phyloP scores from a whole-genome alignment of 2,329 filamentous ascomycete species.

The Torrubiella hemipterigena region DNA sequence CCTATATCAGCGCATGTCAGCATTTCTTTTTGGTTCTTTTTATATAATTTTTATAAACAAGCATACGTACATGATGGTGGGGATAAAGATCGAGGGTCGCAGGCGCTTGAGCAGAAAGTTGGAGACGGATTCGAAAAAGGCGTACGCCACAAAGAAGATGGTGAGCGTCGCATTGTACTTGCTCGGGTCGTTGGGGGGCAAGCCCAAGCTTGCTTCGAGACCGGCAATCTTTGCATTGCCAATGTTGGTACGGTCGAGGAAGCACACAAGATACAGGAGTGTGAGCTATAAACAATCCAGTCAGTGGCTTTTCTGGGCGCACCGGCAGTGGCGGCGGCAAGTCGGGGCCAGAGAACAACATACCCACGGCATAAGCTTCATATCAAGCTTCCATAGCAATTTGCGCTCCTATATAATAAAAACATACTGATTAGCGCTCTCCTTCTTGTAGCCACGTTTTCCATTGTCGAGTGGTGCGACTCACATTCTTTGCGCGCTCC shows the following conservation, averaged over 20 bases:
- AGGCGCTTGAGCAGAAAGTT: conserved; percentile 71
- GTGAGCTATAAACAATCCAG: conserved; percentile 47
- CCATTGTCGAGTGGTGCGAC: conserved; percentile 12
- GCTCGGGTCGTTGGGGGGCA: conserved; percentile 33
- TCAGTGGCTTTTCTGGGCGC: too few species aligned
- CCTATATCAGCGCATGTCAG: conserved; percentile 19
- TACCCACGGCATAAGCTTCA: conserved; percentile 48
- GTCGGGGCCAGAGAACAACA: conserved; percentile 6
- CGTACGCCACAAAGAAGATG: conserved; percentile 81
- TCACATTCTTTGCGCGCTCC: conserved; percentile 49
- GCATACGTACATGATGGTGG: conserved; percentile 63
- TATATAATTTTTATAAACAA: background rate
- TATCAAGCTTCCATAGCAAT: conserved; percentile 49
- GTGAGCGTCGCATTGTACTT: conserved; percentile 67
- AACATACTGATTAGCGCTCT: background rate
- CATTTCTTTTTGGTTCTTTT: background rate
- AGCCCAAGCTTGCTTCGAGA: conserved; percentile 42
- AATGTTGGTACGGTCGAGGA: conserved; percentile 68
- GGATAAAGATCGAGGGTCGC: conserved; percentile 68
- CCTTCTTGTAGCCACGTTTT: background rate
- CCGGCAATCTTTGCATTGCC: conserved; percentile 54
- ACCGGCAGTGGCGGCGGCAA: background rate
- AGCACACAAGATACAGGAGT: conserved; percentile 62
- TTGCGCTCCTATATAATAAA: conserved; percentile 40
- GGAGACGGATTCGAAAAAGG: conserved; percentile 64